A percentile compares a stretch with the other conserved stretches of the same genome.
These are phyloP conservation scores for Fusarium denticulatum DNA, from an alignment of 2,329 filamentous ascomycete genomes.

Conservation along the genomic window DNA sequence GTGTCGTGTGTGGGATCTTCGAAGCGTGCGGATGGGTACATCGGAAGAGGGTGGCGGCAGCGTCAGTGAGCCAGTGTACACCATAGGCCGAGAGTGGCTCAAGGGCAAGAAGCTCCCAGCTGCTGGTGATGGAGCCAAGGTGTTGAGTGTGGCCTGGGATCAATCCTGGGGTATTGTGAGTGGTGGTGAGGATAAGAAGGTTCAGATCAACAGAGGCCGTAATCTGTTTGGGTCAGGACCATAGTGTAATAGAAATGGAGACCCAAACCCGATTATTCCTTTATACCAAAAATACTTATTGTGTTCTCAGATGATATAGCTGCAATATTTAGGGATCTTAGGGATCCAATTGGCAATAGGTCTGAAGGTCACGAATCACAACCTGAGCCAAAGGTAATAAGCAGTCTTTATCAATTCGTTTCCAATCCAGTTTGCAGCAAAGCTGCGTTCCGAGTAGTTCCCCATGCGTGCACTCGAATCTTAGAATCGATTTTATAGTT, in stretches of 20 bases:
- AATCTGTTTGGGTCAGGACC: conserved; percentile 56
- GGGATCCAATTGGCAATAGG: not conserved
- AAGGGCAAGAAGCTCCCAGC: conserved; percentile 71
- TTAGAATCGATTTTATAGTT: not conserved
- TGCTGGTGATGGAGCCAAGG: conserved; percentile 87
- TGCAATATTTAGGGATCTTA: not conserved
- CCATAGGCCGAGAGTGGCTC: conserved; percentile 78
- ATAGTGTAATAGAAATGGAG: conserved; percentile 40
- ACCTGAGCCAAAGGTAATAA: not conserved
- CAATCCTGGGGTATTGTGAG: conserved; percentile 87
- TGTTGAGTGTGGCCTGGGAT: conserved; percentile 91
- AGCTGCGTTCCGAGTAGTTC: not conserved
- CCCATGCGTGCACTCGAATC: not conserved
- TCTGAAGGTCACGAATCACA: not conserved
- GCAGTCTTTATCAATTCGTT: conserved; percentile 8
- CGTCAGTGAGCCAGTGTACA: conserved; percentile 78
- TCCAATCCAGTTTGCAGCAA: not conserved
- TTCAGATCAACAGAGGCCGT: conserved; percentile 86
- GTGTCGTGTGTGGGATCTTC: conserved; percentile 92
- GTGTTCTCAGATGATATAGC: not conserved
- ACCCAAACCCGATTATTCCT: conserved; percentile 25
- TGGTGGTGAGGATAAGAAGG: conserved; percentile 90
- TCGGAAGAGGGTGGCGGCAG: conserved; percentile 69
- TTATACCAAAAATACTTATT: conserved; percentile 20
- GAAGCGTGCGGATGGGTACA: conserved; percentile 70